phyloP scores from a whole-genome alignment of 1,139 yeast genomes.

The Scheffersomyces cryptocercus region DNA sequence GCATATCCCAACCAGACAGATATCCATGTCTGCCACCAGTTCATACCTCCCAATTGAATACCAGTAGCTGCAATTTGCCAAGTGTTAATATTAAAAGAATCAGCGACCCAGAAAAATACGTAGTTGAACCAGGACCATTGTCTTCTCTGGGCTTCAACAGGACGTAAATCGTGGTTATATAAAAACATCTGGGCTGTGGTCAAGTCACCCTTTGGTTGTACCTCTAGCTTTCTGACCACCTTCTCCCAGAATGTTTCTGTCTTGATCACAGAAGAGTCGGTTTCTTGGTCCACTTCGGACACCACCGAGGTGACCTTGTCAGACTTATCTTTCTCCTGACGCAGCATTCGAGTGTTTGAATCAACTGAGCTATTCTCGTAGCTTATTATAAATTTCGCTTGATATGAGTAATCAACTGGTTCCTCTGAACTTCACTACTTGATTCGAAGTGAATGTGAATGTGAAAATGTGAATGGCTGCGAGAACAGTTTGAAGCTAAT shows the following conservation, averaged over 20 bases:
- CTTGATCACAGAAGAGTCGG: no score
- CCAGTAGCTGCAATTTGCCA: constrained; percentile 93
- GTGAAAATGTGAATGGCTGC: no score
- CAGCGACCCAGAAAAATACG: constrained; percentile 83
- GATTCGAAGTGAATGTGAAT: no score
- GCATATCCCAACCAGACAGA: constrained; percentile 77
- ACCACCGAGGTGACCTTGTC: no score
- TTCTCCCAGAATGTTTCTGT: constrained; percentile 3
- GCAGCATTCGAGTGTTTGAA: no score
- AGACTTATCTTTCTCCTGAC: no score
- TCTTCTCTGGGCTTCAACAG: constrained; percentile 69
- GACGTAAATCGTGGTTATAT: constrained; percentile 72
- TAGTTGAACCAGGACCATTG: constrained; percentile 82
- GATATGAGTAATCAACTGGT: no score
- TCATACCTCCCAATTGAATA: constrained; percentile 62
- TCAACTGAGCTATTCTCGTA: no score
- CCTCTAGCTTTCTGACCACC: constrained; percentile 11
- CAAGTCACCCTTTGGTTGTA: constrained; percentile 34
- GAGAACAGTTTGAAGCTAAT: no score
- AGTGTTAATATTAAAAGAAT: constrained; percentile 82
- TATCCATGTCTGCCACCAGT: constrained; percentile 91
- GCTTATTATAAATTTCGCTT: no score
- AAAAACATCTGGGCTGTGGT: constrained; percentile 57
- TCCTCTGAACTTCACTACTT: no score
- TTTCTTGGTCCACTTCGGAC: no score